These are phyloP conservation scores for Rosellinia necatrix DNA, from an alignment of 2,329 filamentous ascomycete species.

Conservation along the genomic window DNA sequence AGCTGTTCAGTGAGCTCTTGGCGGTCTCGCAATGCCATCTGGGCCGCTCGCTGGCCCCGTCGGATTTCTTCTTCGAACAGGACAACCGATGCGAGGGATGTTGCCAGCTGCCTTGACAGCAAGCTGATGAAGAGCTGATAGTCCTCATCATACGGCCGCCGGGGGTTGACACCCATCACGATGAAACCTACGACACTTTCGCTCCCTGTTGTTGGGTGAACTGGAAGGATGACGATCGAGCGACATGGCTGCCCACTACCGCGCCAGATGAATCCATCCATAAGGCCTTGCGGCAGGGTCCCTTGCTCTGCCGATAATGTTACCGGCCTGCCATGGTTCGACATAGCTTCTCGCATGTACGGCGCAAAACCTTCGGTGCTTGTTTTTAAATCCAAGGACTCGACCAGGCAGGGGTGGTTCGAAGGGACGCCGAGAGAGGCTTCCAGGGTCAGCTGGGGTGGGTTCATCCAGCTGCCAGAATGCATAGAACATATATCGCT, in stretches of 20 bases:
- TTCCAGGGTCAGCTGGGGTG: conserved; percentile 71
- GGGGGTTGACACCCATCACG: conserved; percentile 77
- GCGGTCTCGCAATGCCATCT: conserved; percentile 74
- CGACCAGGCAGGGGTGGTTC: conserved; percentile 64
- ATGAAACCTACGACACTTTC: conserved; percentile 78
- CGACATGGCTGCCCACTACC: conserved; percentile 73
- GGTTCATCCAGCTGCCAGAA: conserved; percentile 65
- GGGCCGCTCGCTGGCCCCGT: conserved; percentile 73
- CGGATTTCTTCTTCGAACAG: conserved; percentile 83
- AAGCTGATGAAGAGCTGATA: conserved; percentile 79
- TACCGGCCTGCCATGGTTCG: conserved; percentile 66
- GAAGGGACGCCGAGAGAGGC: conserved; percentile 70
- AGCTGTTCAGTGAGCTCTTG: conserved; percentile 79
- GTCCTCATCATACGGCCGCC: conserved; percentile 78
- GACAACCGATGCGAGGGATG: conserved; percentile 79
- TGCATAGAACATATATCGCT: conserved; percentile 74
- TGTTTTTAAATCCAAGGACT: conserved; percentile 68
- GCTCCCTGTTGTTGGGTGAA: conserved; percentile 73
- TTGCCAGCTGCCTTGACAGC: conserved; percentile 75
- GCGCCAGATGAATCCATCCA: conserved; percentile 70
- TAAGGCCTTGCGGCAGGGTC: conserved; percentile 66
- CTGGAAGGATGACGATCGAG: conserved; percentile 76
- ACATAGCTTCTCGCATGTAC: conserved; percentile 76
- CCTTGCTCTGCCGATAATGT: conserved; percentile 69
- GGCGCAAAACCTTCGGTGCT: conserved; percentile 76